Evolutionary conservation across 2,329 filamentous ascomycete genomes (phyloP).

Genomic region (Leptographium galeiforme): DNA sequence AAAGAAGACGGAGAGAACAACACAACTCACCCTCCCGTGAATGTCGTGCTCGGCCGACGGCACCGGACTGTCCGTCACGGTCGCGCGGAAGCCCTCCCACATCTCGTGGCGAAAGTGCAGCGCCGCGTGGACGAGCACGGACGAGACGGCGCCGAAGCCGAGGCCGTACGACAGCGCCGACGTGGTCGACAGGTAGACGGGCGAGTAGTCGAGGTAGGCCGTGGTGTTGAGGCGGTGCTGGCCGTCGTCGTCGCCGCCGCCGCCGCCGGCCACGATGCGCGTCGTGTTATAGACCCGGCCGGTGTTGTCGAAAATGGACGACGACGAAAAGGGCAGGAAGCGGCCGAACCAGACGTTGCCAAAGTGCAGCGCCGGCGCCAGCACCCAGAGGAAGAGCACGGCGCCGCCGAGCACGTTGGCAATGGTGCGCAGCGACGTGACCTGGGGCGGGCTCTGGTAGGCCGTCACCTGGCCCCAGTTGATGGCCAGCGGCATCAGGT

Average conservation of each 20-base stretch:
- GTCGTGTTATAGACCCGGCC: slow-evolving; percentile 44
- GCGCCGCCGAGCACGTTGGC: slow-evolving; percentile 39
- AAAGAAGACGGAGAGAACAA: no score
- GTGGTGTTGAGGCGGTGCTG: slow-evolving; percentile 39
- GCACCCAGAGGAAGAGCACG: slow-evolving; percentile 37
- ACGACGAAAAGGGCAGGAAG: slow-evolving; percentile 47
- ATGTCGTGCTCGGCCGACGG: slow-evolving; percentile 18
- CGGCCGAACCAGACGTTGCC: slow-evolving; percentile 40
- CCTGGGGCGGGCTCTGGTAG: slow-evolving; percentile 33
- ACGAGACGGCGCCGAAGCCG: slow-evolving; percentile 39
- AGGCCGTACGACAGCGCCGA: slow-evolving; percentile 47
- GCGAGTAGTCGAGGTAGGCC: slow-evolving; percentile 50
- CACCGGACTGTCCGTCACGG: slow-evolving; percentile 31
- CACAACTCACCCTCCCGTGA: not conserved
- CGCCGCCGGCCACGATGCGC: slow-evolving; percentile 34
- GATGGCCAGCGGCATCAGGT: slow-evolving; percentile 22
- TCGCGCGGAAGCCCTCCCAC: slow-evolving; percentile 28
- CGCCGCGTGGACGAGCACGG: slow-evolving; percentile 40
- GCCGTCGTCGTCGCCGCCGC: slow-evolving; percentile 18
- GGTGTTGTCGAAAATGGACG: slow-evolving; percentile 49
- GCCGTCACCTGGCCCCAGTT: slow-evolving; percentile 20
- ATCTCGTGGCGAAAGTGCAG: slow-evolving; percentile 39
- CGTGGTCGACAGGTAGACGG: slow-evolving; percentile 48
- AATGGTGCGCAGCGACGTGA: slow-evolving; percentile 39
- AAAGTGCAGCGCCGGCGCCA: slow-evolving; percentile 46